Percentiles rank a stretch among this genome's conserved stretches.
These are phyloP conservation scores for Dactylellina leptospora DNA, from an alignment of 2,329 filamentous ascomycete species.

Conservation along the genomic window DNA sequence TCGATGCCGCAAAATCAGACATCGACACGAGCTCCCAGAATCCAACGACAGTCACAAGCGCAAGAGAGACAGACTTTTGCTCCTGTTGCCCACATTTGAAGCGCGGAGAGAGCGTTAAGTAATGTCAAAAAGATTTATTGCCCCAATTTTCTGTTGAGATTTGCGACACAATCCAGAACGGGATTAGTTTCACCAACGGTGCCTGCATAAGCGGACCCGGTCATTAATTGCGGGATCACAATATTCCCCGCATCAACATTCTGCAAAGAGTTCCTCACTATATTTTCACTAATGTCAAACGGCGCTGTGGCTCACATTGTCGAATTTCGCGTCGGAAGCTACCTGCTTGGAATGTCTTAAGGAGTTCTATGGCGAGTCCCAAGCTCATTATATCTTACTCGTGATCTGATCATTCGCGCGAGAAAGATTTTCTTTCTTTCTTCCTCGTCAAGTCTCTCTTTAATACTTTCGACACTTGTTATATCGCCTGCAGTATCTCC, in stretches of 20 bases:
- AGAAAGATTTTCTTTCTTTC: neutral
- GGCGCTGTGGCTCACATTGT: conserved; percentile 5
- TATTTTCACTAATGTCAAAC: conserved; percentile 18
- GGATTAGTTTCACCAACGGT: conserved; percentile 24
- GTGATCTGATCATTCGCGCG: neutral
- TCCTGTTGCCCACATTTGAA: conserved; percentile 2
- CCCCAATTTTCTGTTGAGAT: neutral
- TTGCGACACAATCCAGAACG: conserved; percentile 8
- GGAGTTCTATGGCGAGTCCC: conserved; percentile 7
- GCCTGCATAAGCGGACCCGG: conserved; percentile 34
- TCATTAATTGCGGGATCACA: neutral
- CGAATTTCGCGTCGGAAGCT: conserved; percentile 5
- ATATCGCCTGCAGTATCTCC: neutral
- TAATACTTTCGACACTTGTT: neutral
- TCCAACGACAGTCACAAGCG: neutral
- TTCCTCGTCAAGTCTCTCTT: too few relatives aligned
- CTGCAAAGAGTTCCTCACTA: conserved; percentile 12
- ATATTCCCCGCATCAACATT: conserved; percentile 37
- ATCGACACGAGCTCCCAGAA: neutral
- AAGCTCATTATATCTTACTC: neutral
- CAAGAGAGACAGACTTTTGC: neutral
- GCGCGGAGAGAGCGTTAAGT: neutral
- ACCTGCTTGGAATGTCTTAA: conserved; percentile 11
- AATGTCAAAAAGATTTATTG: neutral
- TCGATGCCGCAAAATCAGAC: neutral